Evolutionary conservation across 1,284 basidiomycete genomes (phyloP).

Genomic region (Heliocybe sulcata): DNA sequence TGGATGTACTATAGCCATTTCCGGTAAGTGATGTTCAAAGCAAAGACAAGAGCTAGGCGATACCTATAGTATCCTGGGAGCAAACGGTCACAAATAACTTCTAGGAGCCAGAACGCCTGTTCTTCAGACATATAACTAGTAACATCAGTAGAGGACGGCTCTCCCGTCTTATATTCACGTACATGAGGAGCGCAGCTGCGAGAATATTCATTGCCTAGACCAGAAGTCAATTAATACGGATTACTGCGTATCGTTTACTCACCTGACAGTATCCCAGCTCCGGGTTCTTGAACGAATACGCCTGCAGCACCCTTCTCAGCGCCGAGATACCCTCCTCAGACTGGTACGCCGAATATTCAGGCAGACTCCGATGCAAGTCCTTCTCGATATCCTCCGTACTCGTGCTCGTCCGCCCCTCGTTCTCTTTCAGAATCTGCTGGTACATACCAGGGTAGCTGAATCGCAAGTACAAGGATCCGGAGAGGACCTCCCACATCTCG

Average conservation of each 20-base stretch:
- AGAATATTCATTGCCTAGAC: constrained; percentile 90
- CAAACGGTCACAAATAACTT: constrained; percentile 91
- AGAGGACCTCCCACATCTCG: constrained; percentile 98
- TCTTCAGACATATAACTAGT: constrained; percentile 96
- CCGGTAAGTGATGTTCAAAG: background rate
- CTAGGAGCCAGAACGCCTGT: constrained; percentile 96
- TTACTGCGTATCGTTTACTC: constrained; percentile 11
- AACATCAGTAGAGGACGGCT: constrained; percentile 11
- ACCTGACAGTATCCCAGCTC: constrained; percentile 87
- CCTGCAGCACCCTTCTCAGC: constrained; percentile 87
- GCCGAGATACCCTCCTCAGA: constrained; percentile 79
- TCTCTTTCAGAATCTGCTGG: constrained; percentile 70
- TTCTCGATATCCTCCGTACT: constrained; percentile 99
- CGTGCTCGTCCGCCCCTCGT: constrained; percentile 75
- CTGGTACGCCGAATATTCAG: constrained; percentile 94
- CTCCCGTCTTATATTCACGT: constrained; percentile 17
- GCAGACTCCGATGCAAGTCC: constrained; percentile 91
- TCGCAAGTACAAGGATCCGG: constrained; percentile 90
- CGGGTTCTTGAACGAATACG: constrained; percentile 96
- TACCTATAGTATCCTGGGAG: constrained; percentile 97
- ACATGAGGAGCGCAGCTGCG: constrained; percentile 88
- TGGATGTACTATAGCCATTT: constrained; percentile 66
- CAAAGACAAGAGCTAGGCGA: constrained; percentile 17
- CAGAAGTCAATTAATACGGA: constrained; percentile 8
- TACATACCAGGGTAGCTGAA: constrained; percentile 87